Evolutionary conservation across 768 basidiomycete species (phyloP), one percentile per base, ranked within the genome.

Genomic region (Macrocybe gigantea): DNA sequence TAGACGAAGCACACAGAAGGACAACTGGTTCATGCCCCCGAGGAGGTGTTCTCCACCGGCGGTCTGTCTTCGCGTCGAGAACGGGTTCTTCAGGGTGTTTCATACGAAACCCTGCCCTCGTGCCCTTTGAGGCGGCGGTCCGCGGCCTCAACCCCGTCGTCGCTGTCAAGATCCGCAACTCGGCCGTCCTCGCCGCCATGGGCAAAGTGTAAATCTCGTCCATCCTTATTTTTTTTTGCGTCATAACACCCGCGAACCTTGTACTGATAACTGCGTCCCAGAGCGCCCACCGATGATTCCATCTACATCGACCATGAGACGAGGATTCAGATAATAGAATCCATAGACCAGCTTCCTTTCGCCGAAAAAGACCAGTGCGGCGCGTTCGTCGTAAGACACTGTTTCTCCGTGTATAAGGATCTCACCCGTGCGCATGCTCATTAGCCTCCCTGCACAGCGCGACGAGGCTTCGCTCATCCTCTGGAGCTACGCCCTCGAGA

Each of bases 341-440:
- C 76, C 35, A 80, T 93, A 54, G 61, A 67, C 33, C 72, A 76
- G 43, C 70, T 94, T 33, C 83, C 85, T 1, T 69, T 77, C 34
- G 90, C 89, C 3, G 88, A 93, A 60, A 92, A 91, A 68, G 90
- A 93, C 45, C 89, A 92, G 55, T 90, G 86, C 41, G 90, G 83
- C 12, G 91, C 91, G 1, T 93, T 93, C 56, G 79, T 91, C 45
- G 73, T 73, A 58, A 45, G 69, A 22, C 22, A 22, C 22, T 65
- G 37, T 35, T 32, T 42, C n/a, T 22, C 43, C 29, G 38, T 6
- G n/a, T 13, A 38, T 43, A 37, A 6, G 8, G 38, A 22, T 38
- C n/a, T 1, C 22, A 40, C 12, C 13, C 34, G 30, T 30, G 29
- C 29, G 9, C 4, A 22, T 22, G 36, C 33, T 39, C 41, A n/a